These are phyloP conservation scores for Populus trichocarpa DNA, from an alignment of 441 rosid species.

Conservation along the genomic window DNA sequence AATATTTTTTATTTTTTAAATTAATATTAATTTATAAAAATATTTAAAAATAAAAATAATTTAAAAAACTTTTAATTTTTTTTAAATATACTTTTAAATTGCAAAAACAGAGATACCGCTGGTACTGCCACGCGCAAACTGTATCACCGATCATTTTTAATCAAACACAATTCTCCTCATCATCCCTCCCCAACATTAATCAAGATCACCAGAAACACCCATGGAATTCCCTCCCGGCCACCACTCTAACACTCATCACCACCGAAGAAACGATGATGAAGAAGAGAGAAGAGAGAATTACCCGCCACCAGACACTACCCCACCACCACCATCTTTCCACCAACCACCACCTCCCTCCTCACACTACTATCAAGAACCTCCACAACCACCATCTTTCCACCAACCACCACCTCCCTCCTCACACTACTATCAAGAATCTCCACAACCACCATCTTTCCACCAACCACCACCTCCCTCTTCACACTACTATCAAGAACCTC, in stretches of 20 bases:
- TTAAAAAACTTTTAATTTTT: too few relatives aligned
- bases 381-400: neutral
- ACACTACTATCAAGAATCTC: conserved; percentile 3
- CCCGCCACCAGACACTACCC: conserved; percentile 15
- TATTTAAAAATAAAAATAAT: too few relatives aligned
- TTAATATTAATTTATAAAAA: too few relatives aligned
- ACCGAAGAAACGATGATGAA: conserved; percentile 22
- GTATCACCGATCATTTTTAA: neutral
- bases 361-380: conserved; percentile 4
- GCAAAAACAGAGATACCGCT: too few relatives aligned
- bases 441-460: neutral
- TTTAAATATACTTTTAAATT: too few relatives aligned
- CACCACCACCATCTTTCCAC: conserved; percentile 13
- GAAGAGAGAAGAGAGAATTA: conserved; percentile 20
- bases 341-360: conserved; percentile 11
- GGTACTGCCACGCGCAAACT: too few relatives aligned
- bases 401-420: conserved; percentile 9
- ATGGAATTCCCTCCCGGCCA: conserved; percentile 54
- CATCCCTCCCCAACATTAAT: neutral
- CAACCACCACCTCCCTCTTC: conserved; percentile 27
- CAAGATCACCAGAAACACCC: neutral
- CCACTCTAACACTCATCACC: conserved; percentile 27
- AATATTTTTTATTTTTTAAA: too few relatives aligned
- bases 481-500: conserved; percentile 19
- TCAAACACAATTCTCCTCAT: neutral